Evolutionary conservation across 2,329 filamentous ascomycete species (phyloP), one percentile per base, ranked within the genome.

Genomic region (Cyphellophora attinorum): DNA sequence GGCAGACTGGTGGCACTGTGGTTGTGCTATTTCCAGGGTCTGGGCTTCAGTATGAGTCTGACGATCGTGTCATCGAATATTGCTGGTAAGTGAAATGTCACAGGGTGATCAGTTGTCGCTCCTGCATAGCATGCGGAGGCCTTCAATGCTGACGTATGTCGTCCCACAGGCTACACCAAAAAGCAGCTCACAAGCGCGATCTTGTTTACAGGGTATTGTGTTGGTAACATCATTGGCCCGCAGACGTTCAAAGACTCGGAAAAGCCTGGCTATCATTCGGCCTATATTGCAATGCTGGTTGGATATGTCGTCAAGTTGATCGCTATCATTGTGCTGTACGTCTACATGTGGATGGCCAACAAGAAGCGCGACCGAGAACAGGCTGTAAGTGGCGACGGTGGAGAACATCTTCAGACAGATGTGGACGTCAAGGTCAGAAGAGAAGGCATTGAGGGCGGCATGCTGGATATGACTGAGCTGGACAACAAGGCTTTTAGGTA

Each of bases 101-200:
- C n/a, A n/a, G n/a, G n/a, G n/a, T n/a, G n/a, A n/a, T n/a, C n/a
- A n/a, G n/a, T n/a, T n/a, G n/a, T n/a, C n/a, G n/a, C n/a, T n/a
- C n/a, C n/a, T n/a, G n/a, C n/a, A n/a, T n/a, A n/a, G 65, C 32
- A 73, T 68, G 1, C 73, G 73, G 56, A 73, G 72, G 48, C 64
- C 68, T 46, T n/a, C n/a, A n/a, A n/a, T n/a, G n/a, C n/a, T n/a
- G n/a, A n/a, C n/a, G n/a, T n/a, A n/a, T n/a, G n/a, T n/a, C n/a
- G n/a, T n/a, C n/a, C n/a, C n/a, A 50, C 67, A 0, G 67, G 67
- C 2, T 68, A 68, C 42, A 74, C 63, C 15, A 72, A 66, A 55
- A 72, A 66, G 51, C 68, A 61, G n/a, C 70, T 71, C 3, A 72
- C 67, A 0, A 62, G 58, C 2, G 69, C 68, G 0, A 52, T 69